Evolutionary conservation across 2,329 filamentous ascomycete species (phyloP), one percentile per base, ranked within the genome.

Genomic region (Sphaerostilbella broomeana): DNA sequence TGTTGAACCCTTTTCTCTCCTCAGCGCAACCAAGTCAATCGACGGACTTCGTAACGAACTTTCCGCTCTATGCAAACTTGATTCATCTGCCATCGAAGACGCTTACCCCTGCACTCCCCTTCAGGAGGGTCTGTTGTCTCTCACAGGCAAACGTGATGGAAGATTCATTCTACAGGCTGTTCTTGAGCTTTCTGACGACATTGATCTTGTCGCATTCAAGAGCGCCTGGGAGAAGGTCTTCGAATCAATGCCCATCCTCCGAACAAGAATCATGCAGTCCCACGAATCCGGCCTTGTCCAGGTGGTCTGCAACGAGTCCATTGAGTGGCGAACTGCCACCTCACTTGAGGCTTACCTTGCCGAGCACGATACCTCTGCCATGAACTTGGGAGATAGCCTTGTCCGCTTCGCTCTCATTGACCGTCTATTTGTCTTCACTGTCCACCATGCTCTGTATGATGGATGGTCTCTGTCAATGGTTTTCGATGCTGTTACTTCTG

Each of bases 201-300:
- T 42, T 3, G 12, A 33, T 8, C 19, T 40, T 3, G 5, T 31
- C 1, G 6, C 12, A 3, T 36, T 49, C 9, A 15, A 25, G 1
- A 15, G 11, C 1, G 41, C 48, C 2, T 51, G 47, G 48, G 37
- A 45, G 10, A 7, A 25, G 7, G 38, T 42, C 1, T 32, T 32
- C 5, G 9, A 30, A 7, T 33, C 11, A 2, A 11, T 30, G 1
- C 18, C 40, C 3, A 28, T 40, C 4, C 18, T 51, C 7, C 45
- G 44, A 6, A 51, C 46, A 7, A 40, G 44, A 2, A 42, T 49
- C 9, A 40, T 49, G 2, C 31, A 45, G 6, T 22, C 34, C 10
- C n/a, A 25, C 3, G 12, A 36, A 10, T 11, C 17, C n/a, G 33
- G 20, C 4, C 21, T 36, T 26, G 12, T 36, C 13, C 33, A 36